These are phyloP conservation scores for Rubia occidens DNA, from an alignment of 305 asterid species.

Conservation along the genomic window DNA sequence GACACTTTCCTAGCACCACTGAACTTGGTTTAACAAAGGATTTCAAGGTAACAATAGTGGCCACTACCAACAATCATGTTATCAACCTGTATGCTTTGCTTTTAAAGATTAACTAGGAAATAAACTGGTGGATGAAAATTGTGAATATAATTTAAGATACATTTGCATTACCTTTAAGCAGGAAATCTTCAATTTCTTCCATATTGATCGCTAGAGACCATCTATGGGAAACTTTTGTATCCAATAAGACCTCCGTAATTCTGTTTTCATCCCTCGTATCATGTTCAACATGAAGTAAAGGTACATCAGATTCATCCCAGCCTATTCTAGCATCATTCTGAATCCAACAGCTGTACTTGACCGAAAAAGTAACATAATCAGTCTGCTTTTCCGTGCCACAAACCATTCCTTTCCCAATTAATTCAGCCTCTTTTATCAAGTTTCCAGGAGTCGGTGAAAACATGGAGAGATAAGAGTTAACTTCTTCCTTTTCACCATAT, in stretches of 20 bases:
- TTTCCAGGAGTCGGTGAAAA: slow-evolving; percentile 85
- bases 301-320: slow-evolving; percentile 66
- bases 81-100: background rate
- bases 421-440: slow-evolving; percentile 55
- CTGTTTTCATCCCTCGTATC: slow-evolving; percentile 45
- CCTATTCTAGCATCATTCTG: slow-evolving; percentile 39
- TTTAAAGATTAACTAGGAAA: background rate
- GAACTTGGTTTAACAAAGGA: no score
- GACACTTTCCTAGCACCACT: no score
- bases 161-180: slow-evolving; percentile 49
- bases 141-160: background rate
- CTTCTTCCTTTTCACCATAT: slow-evolving; percentile 34
- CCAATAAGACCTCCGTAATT: slow-evolving; percentile 44
- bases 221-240: slow-evolving; percentile 62
- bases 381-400: slow-evolving; percentile 57
- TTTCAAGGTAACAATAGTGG: no score
- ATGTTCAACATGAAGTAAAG: slow-evolving; percentile 44
- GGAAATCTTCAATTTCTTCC: slow-evolving; percentile 65
- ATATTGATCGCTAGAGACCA: slow-evolving; percentile 84
- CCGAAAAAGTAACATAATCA: slow-evolving; percentile 79
- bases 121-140: background rate
- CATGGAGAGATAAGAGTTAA: slow-evolving; percentile 52
- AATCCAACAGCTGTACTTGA: slow-evolving; percentile 72
- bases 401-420: slow-evolving; percentile 65
- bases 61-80: no score